Evolutionary conservation across 1,284 basidiomycete genomes (phyloP).

Genomic region (Kalmanozyma brasiliensis): DNA sequence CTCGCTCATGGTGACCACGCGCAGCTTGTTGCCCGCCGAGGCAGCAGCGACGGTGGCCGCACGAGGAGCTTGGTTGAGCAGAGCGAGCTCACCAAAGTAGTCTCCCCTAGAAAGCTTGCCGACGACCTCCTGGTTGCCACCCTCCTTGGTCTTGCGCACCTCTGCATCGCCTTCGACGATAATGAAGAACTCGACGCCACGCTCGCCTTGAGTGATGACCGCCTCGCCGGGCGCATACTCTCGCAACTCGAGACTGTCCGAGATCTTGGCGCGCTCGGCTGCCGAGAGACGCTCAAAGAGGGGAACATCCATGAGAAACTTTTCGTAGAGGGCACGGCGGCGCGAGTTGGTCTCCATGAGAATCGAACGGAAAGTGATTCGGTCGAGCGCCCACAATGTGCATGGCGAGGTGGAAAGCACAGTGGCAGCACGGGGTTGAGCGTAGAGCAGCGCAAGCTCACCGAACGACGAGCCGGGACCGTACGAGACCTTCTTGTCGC

Average conservation of each 20-base stretch:
- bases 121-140: conserved; percentile 71
- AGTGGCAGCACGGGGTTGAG: conserved; percentile 92
- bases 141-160: conserved; percentile 81
- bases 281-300: conserved; percentile 85
- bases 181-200: conserved; percentile 96
- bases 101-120: conserved; percentile 86
- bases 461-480: conserved; percentile 89
- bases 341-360: conserved; percentile 72
- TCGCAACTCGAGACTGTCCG: conserved; percentile 88
- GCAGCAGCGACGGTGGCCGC: conserved; percentile 92
- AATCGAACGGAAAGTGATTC: conserved; percentile 98
- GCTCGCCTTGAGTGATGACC: conserved; percentile 90
- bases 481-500: conserved; percentile 74
- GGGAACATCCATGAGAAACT: conserved; percentile 90
- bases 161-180: conserved; percentile 91
- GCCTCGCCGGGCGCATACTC: conserved; percentile 84
- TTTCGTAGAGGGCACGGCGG: conserved; percentile 92
- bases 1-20: conserved; percentile 89
- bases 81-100: conserved; percentile 94
- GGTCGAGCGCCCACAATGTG: conserved; percentile 93
- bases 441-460: conserved; percentile 97
- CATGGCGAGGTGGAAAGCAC: conserved; percentile 84
- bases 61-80: conserved; percentile 85
- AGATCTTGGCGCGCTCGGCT: conserved; percentile 92
- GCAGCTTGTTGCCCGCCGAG: conserved; percentile 67